These are phyloP conservation scores for Tinospora cordifolia DNA, from an alignment of 164 flowering plant genomes.

Conservation along the genomic window DNA sequence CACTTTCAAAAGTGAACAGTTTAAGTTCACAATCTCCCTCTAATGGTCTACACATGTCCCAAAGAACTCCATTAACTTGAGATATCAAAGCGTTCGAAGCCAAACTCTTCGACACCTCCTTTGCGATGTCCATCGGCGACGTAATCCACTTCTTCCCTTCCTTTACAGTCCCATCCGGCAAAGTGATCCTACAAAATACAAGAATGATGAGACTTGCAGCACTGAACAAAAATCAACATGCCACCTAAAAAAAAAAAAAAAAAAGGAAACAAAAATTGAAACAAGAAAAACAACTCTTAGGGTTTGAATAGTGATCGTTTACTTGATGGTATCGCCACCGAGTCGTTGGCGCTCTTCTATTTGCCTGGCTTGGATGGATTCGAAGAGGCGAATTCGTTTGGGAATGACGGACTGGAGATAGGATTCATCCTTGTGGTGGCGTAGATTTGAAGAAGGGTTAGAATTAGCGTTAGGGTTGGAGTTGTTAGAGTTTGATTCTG, in stretches of 20 bases:
- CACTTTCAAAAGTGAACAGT: constrained; percentile 60
- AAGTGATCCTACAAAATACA: constrained; percentile 41
- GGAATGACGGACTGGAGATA: constrained; percentile 51
- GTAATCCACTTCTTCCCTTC: constrained; percentile 82
- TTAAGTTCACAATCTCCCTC: constrained; percentile 75
- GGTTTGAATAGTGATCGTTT: constrained; percentile 4
- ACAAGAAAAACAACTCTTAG: neutral
- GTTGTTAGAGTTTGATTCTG: too few species aligned
- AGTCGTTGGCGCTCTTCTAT: constrained; percentile 31
- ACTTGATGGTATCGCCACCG: constrained; percentile 62
- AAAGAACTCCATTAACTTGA: constrained; percentile 59
- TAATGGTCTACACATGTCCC: constrained; percentile 89
- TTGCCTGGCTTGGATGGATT: constrained; percentile 46
- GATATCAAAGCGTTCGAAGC: constrained; percentile 69
- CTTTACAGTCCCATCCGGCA: constrained; percentile 75
- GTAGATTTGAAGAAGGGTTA: too few species aligned
- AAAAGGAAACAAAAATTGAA: neutral
- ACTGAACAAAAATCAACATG: too few species aligned
- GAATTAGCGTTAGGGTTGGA: too few species aligned
- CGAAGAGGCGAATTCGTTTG: constrained; percentile 59
- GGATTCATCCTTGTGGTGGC: constrained; percentile 34
- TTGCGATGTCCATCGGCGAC: constrained; percentile 64
- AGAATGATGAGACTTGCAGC: too few species aligned
- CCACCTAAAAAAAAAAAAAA: too few species aligned
- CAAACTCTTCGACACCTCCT: constrained; percentile 57